Percentiles rank a stretch among this genome's conserved stretches.
Conservation (phyloP, 129 eudicot species). For the Helianthus tuberosus region DNA sequence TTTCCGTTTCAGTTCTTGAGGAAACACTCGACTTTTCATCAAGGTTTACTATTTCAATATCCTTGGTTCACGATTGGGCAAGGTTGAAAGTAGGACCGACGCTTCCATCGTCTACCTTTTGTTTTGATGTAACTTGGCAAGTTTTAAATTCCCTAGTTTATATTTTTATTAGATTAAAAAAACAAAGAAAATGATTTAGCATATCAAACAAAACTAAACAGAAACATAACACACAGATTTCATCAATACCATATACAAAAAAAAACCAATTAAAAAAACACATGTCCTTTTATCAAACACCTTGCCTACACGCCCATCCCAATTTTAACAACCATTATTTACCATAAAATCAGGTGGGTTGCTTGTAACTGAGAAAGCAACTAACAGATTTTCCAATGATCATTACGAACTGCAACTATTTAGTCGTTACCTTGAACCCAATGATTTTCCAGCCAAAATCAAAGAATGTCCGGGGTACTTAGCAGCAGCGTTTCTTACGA, state of each 20-base stretch:
- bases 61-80: no score
- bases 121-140: no score
- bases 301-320: background rate
- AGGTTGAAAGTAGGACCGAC: no score
- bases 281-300: background rate
- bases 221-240: slow-evolving; percentile 38
- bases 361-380: slow-evolving; percentile 41
- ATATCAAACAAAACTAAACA: background rate
- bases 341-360: slow-evolving; percentile 38
- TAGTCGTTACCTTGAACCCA: slow-evolving; percentile 82
- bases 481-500: slow-evolving; percentile 53
- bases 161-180: no score
- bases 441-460: slow-evolving; percentile 75
- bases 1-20: no score
- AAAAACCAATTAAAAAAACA: slow-evolving; percentile 3
- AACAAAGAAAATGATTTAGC: no score
- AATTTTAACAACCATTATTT: slow-evolving; percentile 14
- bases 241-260: slow-evolving; percentile 21
- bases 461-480: slow-evolving; percentile 82
- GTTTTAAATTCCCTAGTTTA: no score
- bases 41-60: no score
- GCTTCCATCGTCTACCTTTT: no score
- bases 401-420: background rate
- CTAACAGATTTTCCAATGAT: slow-evolving; percentile 56
- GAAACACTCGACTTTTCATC: no score